Base-by-base conservation (phyloP, 73 alveolate species). In the Paramecium primaurelia region DNA sequence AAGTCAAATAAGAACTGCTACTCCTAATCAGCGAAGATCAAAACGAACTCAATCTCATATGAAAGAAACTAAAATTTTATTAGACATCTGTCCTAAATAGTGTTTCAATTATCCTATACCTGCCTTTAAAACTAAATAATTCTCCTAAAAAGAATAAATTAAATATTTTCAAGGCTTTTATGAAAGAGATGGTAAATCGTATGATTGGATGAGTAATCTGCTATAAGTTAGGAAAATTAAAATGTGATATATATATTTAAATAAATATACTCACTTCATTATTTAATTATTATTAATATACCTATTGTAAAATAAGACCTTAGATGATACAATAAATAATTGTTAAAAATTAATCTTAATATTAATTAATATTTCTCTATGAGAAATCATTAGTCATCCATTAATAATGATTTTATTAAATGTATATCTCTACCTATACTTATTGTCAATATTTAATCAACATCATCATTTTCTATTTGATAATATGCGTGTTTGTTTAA, bases 81-180 rank as follows among this genome's bases (percentile, higher is more conserved):
- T 73, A 8, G 59, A 73, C 10, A 73, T 73, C 6, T 73, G 58
- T 37, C 87, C 87, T 14, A 37, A 37, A 38, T 38, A 73, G 26
- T 73, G 32, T 37, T 73, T 37, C n/a, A 32, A 40, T 34, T 73
- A 37, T 73, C 87, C 87, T 16, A 37, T 37, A 3, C 58, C 60
- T 12, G 84, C 84, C 47, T 64, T 64, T n/a, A 73, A 40, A 73
- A 73, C 58, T 10, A 73, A 73, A 73, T 73, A 73, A 34, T 73
- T 73, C 34, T 73, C 58, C 1, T 73, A 73, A 40, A 73, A 73
- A 73, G 87, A 73, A 73, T 73, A 73, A 73, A 73, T 73, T 30
- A 73, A 73, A 73, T 73, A 73, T 73, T 73, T 73, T 73, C 28
- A 73, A 73, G 87, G 87, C 6, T 73, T 73, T 37, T 37, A 40